Conservation (phyloP, 2,329 filamentous ascomycete species). For the Endothia cerciana region DNA sequence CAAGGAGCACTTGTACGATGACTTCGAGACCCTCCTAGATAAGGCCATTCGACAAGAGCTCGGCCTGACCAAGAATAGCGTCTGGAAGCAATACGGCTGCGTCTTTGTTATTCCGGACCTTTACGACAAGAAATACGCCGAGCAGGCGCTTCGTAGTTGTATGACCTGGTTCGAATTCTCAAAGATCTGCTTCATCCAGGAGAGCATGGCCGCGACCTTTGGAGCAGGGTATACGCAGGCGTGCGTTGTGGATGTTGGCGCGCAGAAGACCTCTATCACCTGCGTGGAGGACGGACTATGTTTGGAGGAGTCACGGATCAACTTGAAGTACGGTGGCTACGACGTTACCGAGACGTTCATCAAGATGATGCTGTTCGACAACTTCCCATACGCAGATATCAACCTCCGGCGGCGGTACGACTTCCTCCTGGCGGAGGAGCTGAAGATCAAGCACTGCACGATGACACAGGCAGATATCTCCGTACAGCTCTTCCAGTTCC, state of each 20-base stretch:
- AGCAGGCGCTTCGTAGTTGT: slow-evolving; percentile 79
- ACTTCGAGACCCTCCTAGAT: slow-evolving; percentile 85
- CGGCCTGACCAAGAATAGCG: slow-evolving; percentile 73
- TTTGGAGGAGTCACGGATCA: slow-evolving; percentile 91
- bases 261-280: slow-evolving; percentile 95
- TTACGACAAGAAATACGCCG: slow-evolving; percentile 93
- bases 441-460: slow-evolving; percentile 92
- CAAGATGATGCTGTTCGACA: slow-evolving; percentile 97
- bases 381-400: slow-evolving; percentile 94
- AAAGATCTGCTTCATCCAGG: slow-evolving; percentile 91
- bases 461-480: slow-evolving; percentile 89
- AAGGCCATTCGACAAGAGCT: slow-evolving; percentile 86
- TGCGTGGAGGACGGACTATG: slow-evolving; percentile 97
- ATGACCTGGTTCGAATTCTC: slow-evolving; percentile 90
- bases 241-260: slow-evolving; percentile 94
- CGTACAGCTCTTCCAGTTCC: slow-evolving; percentile 86
- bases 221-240: slow-evolving; percentile 92
- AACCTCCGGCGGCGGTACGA: slow-evolving; percentile 90
- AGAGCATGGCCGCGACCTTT: slow-evolving; percentile 92
- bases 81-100: slow-evolving; percentile 90
- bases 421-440: slow-evolving; percentile 89
- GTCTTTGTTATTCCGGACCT: slow-evolving; percentile 97
- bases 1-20: slow-evolving; percentile 79
- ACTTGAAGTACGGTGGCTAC: slow-evolving; percentile 89
- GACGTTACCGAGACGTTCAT: slow-evolving; percentile 95